Base-by-base conservation (phyloP, 192 early-diverging fungal genomes). In the Entomortierella chlamydospora region DNA sequence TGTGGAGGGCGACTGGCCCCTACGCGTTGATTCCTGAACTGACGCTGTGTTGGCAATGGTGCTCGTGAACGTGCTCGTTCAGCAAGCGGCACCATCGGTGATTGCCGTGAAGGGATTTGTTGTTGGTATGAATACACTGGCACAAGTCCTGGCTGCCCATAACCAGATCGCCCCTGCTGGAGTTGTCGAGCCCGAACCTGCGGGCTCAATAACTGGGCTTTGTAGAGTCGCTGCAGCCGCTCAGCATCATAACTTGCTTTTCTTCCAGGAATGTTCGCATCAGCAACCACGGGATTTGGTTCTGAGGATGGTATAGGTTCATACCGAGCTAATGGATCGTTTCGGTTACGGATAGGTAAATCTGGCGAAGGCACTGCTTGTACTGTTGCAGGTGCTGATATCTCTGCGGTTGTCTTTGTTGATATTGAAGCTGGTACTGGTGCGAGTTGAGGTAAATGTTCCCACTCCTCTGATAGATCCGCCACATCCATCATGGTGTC, bases 1-100 rank as follows among this genome's bases (percentile, higher is more conserved):
- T 60, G 58, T 11, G 76, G 64, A 17, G 76, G 64, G 15, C 68
- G 67, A 49, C 61, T 79, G 1, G 62, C 9, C 23, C 67, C 76
- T 3, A 66, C 76, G 4, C 76, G 55, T 25, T 70, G 61, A 34
- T 57, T 68, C 58, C 49, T 60, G 52, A 61, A 74, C 25, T 67
- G 58, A 1, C 72, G 64, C 13, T 30, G 25, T n/a, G 23, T 30
- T 13, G 53, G 22, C 33, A 31, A 55, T 50, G 55, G 5, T 49
- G 42, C 5, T 30, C 23, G 7, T 37, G 57, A 23, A 23, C 39
- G 34, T 5, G 1, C 2, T 60, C n/a, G n/a, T 29, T 42, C 15
- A 1, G 60, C 7, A 15, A 31, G 12, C 17, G 43, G 2, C 29
- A 47, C n/a, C 20, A 11, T 12, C 53, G n/a, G 11, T 11, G 64